Evolutionary conservation across 2,329 filamentous ascomycete species (phyloP), one percentile per base, ranked within the genome.

Genomic region (Fusarium hainanense): DNA sequence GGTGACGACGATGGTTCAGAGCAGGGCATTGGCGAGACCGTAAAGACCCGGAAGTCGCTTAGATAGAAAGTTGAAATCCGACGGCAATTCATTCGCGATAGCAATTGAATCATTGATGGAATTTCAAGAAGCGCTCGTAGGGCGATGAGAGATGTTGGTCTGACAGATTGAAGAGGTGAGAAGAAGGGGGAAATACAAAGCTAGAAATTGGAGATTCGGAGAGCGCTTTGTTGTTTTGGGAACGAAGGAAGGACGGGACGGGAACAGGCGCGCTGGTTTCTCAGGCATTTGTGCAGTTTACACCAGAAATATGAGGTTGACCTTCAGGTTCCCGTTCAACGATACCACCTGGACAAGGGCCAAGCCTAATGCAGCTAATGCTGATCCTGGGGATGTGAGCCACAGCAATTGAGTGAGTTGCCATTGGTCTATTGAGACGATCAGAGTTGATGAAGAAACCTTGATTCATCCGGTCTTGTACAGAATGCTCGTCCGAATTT

Each of bases 241-340:
- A 44, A n/a, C 46, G 28, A 37, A 58, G 46, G 40, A 27, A 43
- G 34, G 46, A 43, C 16, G n/a, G 58, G 42, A 52, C 30, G 32
- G 58, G 34, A 52, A 57, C 43, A 41, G 23, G n/a, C 28, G 37
- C 32, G 49, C 30, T 61, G 58, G 46, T 54, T 66, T 59, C 50
- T 73, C 65, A 76, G 74, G 74, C 74, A 75, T 68, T 72, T 75
- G 57, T 75, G 74, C 74, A 74, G 18, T 76, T 73, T 74, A 65
- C 69, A 75, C 72, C 71, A 72, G 74, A 75, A 74, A 75, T 75
- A 75, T 75, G 70, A 75, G 70, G 74, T 75, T 74, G 61, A 67
- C 68, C 56, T 47, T 68, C 55, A 60, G 60, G 59, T 70, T 44
- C 32, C 9, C 12, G 34, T 43, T 71, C 58, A 63, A 62, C 59